A percentile compares a stretch with the other conserved stretches of the same genome.
Conservation (phyloP, 2,329 filamentous ascomycete genomes). For the Alternaria viburni region DNA sequence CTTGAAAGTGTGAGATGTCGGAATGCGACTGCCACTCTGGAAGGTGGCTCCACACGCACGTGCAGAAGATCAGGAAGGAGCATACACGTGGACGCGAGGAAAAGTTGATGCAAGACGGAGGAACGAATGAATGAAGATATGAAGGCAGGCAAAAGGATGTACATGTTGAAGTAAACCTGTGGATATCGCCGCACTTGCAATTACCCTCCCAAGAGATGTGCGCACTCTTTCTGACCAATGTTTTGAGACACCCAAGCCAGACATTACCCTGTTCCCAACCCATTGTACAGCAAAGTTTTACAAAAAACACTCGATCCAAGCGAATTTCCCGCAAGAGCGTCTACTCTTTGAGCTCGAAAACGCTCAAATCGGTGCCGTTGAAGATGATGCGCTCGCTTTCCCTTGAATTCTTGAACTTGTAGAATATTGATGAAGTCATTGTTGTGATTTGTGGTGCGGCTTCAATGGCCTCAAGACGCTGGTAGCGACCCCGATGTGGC, state of each 20-base stretch:
- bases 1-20: not conserved
- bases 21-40: not conserved
- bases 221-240: not conserved
- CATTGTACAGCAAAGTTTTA: not conserved
- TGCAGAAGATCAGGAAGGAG: not conserved
- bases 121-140: not conserved
- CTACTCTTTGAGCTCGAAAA: constrained; percentile 98
- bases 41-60: not conserved
- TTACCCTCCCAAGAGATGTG: not conserved
- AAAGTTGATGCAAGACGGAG: not conserved
- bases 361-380: constrained; percentile 95
- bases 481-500: constrained; percentile 30
- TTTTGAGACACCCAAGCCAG: not conserved
- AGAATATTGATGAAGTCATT: constrained; percentile 97
- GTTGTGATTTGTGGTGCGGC: constrained; percentile 12
- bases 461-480: constrained; percentile 7
- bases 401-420: constrained; percentile 99
- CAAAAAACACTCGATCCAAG: not conserved
- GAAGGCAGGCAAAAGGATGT: not conserved
- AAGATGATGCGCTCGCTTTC: constrained; percentile 94
- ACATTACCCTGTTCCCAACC: not conserved
- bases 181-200: not conserved
- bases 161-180: not conserved
- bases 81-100: not conserved
- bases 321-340: constrained; percentile 48